A percentile compares a stretch with the other conserved stretches of the same genome.
Conservation (phyloP, 306 rosid genomes). For the Lithocarpus polystachyus region DNA sequence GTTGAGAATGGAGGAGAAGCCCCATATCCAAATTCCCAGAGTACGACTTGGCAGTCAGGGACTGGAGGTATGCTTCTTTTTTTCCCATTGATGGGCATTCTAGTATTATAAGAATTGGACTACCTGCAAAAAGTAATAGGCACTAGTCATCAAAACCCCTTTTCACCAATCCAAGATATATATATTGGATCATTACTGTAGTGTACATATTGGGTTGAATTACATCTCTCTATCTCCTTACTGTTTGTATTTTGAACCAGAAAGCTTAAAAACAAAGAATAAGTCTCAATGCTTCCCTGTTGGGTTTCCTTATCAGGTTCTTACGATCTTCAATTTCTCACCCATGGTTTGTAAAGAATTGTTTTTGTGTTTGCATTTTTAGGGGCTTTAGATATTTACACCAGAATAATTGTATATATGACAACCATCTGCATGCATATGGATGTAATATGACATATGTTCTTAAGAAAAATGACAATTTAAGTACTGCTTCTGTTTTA, state of each 20-base stretch:
- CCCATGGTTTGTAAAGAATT: neutral
- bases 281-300: neutral
- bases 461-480: neutral
- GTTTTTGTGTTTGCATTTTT: neutral
- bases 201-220: neutral
- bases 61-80: constrained; percentile 11
- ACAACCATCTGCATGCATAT: neutral
- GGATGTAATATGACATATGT: too few species aligned
- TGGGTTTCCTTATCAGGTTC: neutral
- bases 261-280: too few species aligned
- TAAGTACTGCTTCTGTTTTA: neutral
- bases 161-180: neutral
- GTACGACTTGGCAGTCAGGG: constrained; percentile 6
- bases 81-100: neutral
- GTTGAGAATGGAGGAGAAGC: constrained; percentile 3
- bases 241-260: too few species aligned
- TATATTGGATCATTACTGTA: too few species aligned
- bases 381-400: neutral
- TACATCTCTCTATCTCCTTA: too few species aligned
- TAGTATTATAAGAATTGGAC: neutral
- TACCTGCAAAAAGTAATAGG: neutral
- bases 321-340: neutral
- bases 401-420: neutral
- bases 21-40: neutral
- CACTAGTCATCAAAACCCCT: neutral